Base-by-base conservation (phyloP, 2,329 filamentous ascomycete species). In the Fusarium solani-melongenae region DNA sequence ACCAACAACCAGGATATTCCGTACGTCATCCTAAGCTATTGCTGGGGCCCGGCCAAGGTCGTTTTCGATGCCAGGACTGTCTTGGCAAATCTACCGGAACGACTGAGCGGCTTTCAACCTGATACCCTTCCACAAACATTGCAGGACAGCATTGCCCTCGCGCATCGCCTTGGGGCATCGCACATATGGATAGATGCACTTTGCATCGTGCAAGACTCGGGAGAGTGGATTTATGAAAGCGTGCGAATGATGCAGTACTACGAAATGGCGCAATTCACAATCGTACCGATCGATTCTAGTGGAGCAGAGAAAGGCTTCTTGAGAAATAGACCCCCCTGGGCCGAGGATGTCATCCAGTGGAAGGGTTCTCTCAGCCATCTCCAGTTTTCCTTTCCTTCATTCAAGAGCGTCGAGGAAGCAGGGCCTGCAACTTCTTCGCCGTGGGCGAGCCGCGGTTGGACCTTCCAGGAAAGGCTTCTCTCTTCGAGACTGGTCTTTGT, bases 161-260 rank as follows among this genome's bases (percentile, higher is more conserved):
- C 53, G 3, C 53, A 24, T 24, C 53, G 53, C 34, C 22, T 57
- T 12, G 33, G 33, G 2, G 53, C 53, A 12, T 36, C 53, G 0
- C 33, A 57, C 15, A 57, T 57, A 24, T 57, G 53, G 53, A 57
- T 57, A 57, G 53, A 57, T 38, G 53, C 53, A 10, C 22, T 57
- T 1, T 57, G 53, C 10, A 57, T 57, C 15, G 15, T 24, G 14
- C 53, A 57, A 24, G 53, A 65, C 15, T 65, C 63, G 0, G 63
- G 63, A 1, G 63, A 65, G 5, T 66, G 64, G 64, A 44, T 56
- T 6, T 33, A 62, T 9, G 64, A 66, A n/a, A 66, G 64, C 64
- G 20, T 46, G 11, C 33, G 24, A 36, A 66, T 66, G 64, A 66
- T 66, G 64, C 64, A 66, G 31, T 63, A 66, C 22, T 66, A 66